Conservation (phyloP, 2,329 filamentous ascomycete genomes). For the Lachnellula subtilissima region DNA sequence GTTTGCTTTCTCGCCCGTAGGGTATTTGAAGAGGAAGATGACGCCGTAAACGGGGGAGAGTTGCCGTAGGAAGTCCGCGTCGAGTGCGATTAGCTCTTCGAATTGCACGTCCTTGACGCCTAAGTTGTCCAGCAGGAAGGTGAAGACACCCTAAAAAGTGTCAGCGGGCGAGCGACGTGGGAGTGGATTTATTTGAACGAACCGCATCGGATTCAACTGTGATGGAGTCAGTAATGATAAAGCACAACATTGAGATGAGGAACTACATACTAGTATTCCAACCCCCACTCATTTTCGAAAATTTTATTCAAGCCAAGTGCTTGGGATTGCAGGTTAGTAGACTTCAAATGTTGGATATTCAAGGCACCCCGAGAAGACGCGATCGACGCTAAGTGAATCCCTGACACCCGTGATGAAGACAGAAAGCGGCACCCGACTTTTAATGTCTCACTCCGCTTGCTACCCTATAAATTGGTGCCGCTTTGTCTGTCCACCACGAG, state of each 20-base stretch:
- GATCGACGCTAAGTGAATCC: conserved; percentile 1
- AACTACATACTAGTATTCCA: conserved; percentile 78
- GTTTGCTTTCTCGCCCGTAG: conserved; percentile 62
- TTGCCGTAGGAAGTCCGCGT: conserved; percentile 65
- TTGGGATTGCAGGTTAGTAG: neutral
- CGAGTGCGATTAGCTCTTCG: conserved; percentile 89
- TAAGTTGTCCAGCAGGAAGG: conserved; percentile 86
- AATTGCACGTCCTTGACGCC: conserved; percentile 94
- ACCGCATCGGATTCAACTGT: conserved; percentile 90
- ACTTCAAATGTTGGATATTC: neutral
- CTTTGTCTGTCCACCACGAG: too few relatives aligned
- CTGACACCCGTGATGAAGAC: neutral
- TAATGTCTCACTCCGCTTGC: too few relatives aligned
- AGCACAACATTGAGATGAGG: conserved; percentile 20
- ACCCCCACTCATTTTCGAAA: conserved; percentile 62
- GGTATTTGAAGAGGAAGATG: conserved; percentile 99
- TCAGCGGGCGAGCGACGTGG: conserved; percentile 14
- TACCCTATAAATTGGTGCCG: too few relatives aligned
- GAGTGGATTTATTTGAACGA: conserved; percentile 33
- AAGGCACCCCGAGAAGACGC: neutral
- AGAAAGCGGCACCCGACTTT: too few relatives aligned
- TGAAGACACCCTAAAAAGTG: conserved; percentile 74
- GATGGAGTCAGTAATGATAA: conserved; percentile 11
- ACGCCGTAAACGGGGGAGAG: conserved; percentile 85
- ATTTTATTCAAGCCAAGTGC: conserved; percentile 4